These are phyloP conservation scores for Papiliotrema laurentii DNA, from an alignment of 1,284 basidiomycete species.

Conservation along the genomic window DNA sequence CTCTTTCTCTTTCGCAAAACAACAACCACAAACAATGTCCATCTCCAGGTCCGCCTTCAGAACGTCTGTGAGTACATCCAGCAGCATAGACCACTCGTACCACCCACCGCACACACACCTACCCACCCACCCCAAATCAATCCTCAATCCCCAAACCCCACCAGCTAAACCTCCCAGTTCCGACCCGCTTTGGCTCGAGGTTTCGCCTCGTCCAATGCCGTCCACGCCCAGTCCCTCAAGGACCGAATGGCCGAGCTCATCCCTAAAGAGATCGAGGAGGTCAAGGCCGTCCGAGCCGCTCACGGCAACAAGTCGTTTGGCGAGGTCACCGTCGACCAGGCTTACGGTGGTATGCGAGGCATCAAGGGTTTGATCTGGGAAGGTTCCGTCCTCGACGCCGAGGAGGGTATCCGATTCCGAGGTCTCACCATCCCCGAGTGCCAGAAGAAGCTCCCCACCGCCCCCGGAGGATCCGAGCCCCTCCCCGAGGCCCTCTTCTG, in stretches of 20 bases:
- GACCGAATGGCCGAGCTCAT: slow-evolving; percentile 87
- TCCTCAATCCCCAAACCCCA: background rate
- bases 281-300: slow-evolving; percentile 73
- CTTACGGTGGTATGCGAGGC: slow-evolving; percentile 86
- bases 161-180: slow-evolving; percentile 14
- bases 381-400: slow-evolving; percentile 87
- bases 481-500: slow-evolving; percentile 94
- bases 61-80: slow-evolving; percentile 32
- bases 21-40: slow-evolving; percentile 43
- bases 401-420: slow-evolving; percentile 95
- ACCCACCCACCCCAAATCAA: background rate
- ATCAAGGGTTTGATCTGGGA: slow-evolving; percentile 79
- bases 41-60: slow-evolving; percentile 30
- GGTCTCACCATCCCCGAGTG: slow-evolving; percentile 88
- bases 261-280: slow-evolving; percentile 80
- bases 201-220: slow-evolving; percentile 57
- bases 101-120: too few species aligned
- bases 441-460: slow-evolving; percentile 78
- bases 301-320: slow-evolving; percentile 89
- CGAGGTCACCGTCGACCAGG: slow-evolving; percentile 83
- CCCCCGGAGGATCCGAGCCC: slow-evolving; percentile 82
- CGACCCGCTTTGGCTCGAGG: slow-evolving; percentile 38
- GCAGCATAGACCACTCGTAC: too few species aligned
- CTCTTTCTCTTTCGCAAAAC: background rate
- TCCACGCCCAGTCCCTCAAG: slow-evolving; percentile 70